Evolutionary conservation across 371 early-diverging fungal species (phyloP).

Genomic region (Haplosporangium sp.): DNA sequence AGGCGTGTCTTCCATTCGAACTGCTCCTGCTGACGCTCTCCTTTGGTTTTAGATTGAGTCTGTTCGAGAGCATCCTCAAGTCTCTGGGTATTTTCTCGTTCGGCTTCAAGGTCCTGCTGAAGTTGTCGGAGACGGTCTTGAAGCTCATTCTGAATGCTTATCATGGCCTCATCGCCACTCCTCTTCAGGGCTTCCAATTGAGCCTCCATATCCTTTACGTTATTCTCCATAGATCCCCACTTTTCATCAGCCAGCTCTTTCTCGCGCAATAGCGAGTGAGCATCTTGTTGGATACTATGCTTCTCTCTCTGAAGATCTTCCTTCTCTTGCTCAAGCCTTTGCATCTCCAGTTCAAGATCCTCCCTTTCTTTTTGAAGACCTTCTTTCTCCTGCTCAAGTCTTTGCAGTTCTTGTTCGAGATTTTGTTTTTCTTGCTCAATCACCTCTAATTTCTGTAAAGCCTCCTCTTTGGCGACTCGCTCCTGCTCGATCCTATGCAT

Average conservation of each 20-base stretch:
- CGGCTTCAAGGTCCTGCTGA: conserved; percentile 17
- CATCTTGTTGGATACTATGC: conserved; percentile 11
- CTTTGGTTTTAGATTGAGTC: conserved; percentile 17
- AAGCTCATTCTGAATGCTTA: conserved; percentile 32
- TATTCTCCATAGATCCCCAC: conserved; percentile 15
- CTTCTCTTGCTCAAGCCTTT: conserved; percentile 4
- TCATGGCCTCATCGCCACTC: conserved; percentile 29
- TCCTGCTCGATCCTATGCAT: conserved; percentile 10
- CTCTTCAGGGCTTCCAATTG: conserved; percentile 28
- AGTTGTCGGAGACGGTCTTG: conserved; percentile 27
- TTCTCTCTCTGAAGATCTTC: conserved; percentile 8
- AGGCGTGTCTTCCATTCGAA: conserved; percentile 36
- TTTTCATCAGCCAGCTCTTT: conserved; percentile 14
- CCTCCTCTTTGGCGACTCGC: not conserved
- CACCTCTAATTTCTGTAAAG: not conserved
- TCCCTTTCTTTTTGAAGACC: conserved; percentile 12
- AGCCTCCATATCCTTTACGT: conserved; percentile 20
- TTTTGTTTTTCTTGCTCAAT: conserved; percentile 8
- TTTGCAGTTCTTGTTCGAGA: conserved; percentile 15
- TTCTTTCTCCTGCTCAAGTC: conserved; percentile 9
- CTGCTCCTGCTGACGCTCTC: conserved; percentile 40
- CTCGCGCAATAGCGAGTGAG: conserved; percentile 12
- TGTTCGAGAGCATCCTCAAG: conserved; percentile 30
- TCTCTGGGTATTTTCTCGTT: conserved; percentile 18
- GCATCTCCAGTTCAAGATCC: conserved; percentile 7